phyloP scores from a whole-genome alignment of 2,329 filamentous ascomycete species.

The Claviceps africana region DNA sequence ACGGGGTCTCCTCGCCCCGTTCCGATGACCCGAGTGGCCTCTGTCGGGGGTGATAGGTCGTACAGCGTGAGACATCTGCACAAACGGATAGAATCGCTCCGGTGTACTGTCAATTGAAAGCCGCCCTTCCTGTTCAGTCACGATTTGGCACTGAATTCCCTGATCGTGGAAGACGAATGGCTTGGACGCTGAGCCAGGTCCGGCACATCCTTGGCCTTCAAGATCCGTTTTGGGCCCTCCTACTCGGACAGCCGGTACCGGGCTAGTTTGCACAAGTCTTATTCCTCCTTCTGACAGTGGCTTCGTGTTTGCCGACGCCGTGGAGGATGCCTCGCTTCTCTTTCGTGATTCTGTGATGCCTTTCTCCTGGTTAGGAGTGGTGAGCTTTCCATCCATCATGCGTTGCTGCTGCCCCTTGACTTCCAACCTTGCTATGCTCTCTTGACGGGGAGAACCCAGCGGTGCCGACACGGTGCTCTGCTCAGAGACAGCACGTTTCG shows the following conservation, averaged over 20 bases:
- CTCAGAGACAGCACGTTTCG: background rate
- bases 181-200: background rate
- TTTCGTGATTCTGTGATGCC: background rate
- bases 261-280: slow-evolving; percentile 2
- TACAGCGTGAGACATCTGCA: background rate
- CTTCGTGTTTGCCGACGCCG: background rate
- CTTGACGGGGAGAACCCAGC: background rate
- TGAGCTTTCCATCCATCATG: background rate
- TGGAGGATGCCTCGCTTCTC: background rate
- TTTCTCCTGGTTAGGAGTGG: background rate
- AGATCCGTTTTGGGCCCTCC: background rate
- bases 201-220: background rate
- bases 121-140: background rate
- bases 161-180: slow-evolving; percentile 1
- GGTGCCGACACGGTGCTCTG: background rate
- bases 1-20: background rate
- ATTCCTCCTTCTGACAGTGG: background rate
- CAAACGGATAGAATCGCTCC: slow-evolving; percentile 13
- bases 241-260: background rate
- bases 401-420: background rate
- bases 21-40: background rate
- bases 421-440: background rate
- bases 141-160: slow-evolving; percentile 3
- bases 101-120: slow-evolving; percentile 11
- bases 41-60: background rate